phyloP scores from a whole-genome alignment of 805 yeast genomes.

The Komagataella kurtzmanii region DNA sequence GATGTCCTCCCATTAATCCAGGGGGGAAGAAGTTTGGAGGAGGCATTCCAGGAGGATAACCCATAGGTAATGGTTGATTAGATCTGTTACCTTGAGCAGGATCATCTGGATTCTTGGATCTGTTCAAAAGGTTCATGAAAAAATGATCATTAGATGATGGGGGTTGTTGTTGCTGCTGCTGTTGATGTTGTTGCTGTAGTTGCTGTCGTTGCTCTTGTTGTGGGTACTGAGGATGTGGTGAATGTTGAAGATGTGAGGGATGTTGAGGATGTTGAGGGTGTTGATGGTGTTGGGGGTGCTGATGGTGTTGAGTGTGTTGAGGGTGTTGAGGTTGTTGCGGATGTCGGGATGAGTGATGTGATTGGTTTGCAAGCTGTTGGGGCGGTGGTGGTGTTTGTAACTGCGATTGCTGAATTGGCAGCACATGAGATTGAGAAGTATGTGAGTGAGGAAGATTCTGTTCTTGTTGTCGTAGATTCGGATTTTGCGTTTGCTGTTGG shows the following conservation, averaged over 20 bases:
- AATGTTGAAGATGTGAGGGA: background rate
- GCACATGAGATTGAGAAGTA: background rate
- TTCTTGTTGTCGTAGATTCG: constrained; percentile 1
- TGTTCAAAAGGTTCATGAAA: constrained; percentile 6
- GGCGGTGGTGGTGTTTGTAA: constrained; percentile 2
- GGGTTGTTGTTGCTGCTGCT: background rate
- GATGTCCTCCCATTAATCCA: background rate
- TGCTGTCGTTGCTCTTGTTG: constrained; percentile 1
- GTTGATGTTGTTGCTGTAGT: background rate
- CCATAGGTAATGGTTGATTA: background rate
- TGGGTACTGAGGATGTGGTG: constrained; percentile 1
- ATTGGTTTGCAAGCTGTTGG: constrained; percentile 3
- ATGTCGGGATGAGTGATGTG: constrained; percentile 3
- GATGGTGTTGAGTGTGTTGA: background rate
- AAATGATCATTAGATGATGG: constrained; percentile 3
- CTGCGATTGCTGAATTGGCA: background rate
- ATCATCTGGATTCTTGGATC: constrained; percentile 1
- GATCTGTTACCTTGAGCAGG: background rate
- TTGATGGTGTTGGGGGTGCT: constrained; percentile 1
- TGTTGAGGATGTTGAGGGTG: constrained; percentile 2
- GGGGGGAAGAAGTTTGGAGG: background rate
- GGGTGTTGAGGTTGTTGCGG: constrained; percentile 1
- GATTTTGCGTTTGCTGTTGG: constrained; percentile 6
- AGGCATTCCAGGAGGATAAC: background rate
- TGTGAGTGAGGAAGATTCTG: background rate